Conservation (phyloP, 208 protist genomes). For the Trypanosoma conorhini region DNA sequence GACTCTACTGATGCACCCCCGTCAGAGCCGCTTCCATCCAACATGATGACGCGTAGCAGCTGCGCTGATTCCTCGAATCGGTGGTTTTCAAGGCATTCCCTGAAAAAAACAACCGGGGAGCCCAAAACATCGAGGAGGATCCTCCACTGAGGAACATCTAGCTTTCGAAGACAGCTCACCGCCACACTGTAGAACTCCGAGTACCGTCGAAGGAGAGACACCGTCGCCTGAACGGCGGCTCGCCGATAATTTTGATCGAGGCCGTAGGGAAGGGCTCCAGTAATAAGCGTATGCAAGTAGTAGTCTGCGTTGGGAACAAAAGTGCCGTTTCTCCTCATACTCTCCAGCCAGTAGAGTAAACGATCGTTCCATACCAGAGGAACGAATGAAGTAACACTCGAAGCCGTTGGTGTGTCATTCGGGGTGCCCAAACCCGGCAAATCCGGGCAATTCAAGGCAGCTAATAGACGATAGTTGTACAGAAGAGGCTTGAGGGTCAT, state of each 20-base stretch:
- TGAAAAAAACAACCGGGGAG: slow-evolving; percentile 55
- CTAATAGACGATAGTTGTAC: slow-evolving; percentile 60
- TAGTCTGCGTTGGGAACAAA: slow-evolving; percentile 63
- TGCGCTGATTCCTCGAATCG: slow-evolving; percentile 66
- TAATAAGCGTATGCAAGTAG: slow-evolving; percentile 63
- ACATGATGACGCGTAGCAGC: slow-evolving; percentile 67
- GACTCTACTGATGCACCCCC: slow-evolving; percentile 11
- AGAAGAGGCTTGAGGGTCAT: slow-evolving; percentile 33
- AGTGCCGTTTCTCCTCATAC: slow-evolving; percentile 50
- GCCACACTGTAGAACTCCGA: slow-evolving; percentile 71
- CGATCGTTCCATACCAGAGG: slow-evolving; percentile 45
- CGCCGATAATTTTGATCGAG: slow-evolving; percentile 37
- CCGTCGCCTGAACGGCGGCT: slow-evolving; percentile 41
- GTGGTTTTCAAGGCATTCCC: slow-evolving; percentile 63
- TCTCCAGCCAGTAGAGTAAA: slow-evolving; percentile 72
- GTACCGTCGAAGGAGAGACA: slow-evolving; percentile 65
- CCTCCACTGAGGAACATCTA: slow-evolving; percentile 60
- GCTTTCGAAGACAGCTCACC: slow-evolving; percentile 73
- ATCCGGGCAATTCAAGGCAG: slow-evolving; percentile 34
- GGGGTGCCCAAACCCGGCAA: slow-evolving; percentile 20
- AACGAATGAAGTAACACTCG: slow-evolving; percentile 22
- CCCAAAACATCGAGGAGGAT: slow-evolving; percentile 71
- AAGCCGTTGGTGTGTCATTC: background rate
- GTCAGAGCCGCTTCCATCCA: slow-evolving; percentile 30
- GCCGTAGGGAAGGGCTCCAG: slow-evolving; percentile 46